Evolutionary conservation across 352 stramenopile species (phyloP), one percentile per base, ranked within the genome.

Genomic region (Phytophthora capsici): DNA sequence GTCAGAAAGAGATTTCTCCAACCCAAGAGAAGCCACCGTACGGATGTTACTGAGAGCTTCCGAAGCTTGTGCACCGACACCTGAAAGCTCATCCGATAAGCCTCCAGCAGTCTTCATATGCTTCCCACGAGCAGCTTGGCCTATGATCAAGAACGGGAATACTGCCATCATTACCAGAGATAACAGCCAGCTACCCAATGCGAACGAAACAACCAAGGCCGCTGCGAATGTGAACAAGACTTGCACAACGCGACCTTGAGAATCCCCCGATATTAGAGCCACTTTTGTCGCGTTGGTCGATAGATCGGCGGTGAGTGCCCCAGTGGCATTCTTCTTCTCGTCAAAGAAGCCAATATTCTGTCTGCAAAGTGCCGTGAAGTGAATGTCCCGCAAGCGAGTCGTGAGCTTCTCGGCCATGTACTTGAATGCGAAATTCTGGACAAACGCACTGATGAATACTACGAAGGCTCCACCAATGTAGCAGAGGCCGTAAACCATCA

Each of bases 151-250:
- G 19, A 93, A 53, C 1, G 88, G 88, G 13, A 93, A 72, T 2
- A 87, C 57, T 4, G 78, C 69, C 17, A 87, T 60, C 69, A 93
- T 85, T 20, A 94, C 67, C 1, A 92, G 51, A 8, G 79, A 19
- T 13, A 41, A 19, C 34, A 41, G 19, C 34, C 34, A 41, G 34
- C 34, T 41, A 6, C 34, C 34, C 20, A 75, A 48, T 14, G 76
- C 61, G 40, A 93, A 86, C 8, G 85, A 86, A 25, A 94, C 80
- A 4, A 81, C 40, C 16, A 90, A 41, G 3, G 75, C 80, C 5
- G 73, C 62, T 3, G 84, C 26, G 9, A 91, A 72, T 6, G 81
- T 88, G 28, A 80, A 75, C 0, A 80, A 13, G 0, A 69, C 73
- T 28, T 89, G 77, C 2, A 86, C 50, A 2, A 90, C 60, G 0